Evolutionary conservation across 2,329 filamentous ascomycete genomes (phyloP).

Genomic region (Rhinocladiella mackenziei): DNA sequence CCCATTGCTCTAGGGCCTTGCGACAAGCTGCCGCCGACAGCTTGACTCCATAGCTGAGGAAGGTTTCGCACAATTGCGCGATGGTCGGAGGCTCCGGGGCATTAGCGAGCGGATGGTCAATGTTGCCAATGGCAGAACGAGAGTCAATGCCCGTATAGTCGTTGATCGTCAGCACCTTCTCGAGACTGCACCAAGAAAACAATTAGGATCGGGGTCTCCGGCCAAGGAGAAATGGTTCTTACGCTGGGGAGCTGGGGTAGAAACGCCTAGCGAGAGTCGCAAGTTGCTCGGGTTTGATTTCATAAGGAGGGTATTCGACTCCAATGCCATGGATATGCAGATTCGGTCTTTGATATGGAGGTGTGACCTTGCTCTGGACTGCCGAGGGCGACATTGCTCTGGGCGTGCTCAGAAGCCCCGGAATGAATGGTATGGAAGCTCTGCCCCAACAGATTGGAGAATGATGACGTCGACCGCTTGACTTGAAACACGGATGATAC

Average conservation of each 20-base stretch:
- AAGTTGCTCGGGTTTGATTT: constrained; percentile 50
- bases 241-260: constrained; percentile 60
- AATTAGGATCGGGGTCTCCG: constrained; percentile 2
- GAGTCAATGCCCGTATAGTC: constrained; percentile 61
- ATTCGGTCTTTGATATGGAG: constrained; percentile 41
- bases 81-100: constrained; percentile 36
- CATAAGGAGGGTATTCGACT: constrained; percentile 57
- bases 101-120: constrained; percentile 61
- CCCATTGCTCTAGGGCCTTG: constrained; percentile 33
- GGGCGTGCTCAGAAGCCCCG: too few species aligned
- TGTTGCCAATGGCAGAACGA: constrained; percentile 59
- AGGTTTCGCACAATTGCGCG: constrained; percentile 30
- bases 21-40: constrained; percentile 33
- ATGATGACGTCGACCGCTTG: constrained; percentile 3
- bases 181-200: constrained; percentile 46
- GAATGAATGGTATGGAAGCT: too few species aligned
- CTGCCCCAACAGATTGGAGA: constrained; percentile 2
- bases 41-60: constrained; percentile 32
- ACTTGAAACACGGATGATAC: constrained; percentile 19
- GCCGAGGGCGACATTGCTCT: constrained; percentile 31
- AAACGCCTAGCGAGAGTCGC: constrained; percentile 53
- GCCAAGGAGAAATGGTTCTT: constrained; percentile 34
- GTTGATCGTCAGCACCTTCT: constrained; percentile 61
- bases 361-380: constrained; percentile 24
- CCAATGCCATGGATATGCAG: constrained; percentile 57